Conservation (phyloP, 345 rosid species). For the Arabis hirsuta region DNA sequence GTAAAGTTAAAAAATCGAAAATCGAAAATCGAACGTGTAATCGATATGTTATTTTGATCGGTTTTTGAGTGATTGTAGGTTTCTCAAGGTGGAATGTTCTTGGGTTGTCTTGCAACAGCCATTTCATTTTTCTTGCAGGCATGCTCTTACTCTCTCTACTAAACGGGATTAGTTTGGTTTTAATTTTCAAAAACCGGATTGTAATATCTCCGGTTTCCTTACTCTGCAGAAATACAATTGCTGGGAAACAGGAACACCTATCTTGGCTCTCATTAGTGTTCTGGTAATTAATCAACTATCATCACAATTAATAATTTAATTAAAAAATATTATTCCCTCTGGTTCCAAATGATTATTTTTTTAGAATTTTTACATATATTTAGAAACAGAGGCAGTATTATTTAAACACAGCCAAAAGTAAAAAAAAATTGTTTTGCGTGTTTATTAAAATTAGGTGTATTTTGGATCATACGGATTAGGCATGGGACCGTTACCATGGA, state of each 20-base stretch:
- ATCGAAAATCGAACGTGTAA: background rate
- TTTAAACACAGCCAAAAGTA: background rate
- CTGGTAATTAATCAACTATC: constrained; percentile 23
- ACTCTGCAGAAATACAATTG: constrained; percentile 53
- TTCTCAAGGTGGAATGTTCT: constrained; percentile 71
- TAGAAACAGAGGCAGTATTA: background rate
- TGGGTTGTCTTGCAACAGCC: constrained; percentile 70
- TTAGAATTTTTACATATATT: too few relatives aligned
- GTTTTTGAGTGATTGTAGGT: constrained; percentile 45
- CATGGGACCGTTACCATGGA: constrained; percentile 53
- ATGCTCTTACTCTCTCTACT: constrained; percentile 17
- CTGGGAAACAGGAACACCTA: constrained; percentile 42
- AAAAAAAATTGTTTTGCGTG: background rate
- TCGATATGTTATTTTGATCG: background rate
- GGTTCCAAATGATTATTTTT: too few relatives aligned
- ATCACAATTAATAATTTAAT: background rate
- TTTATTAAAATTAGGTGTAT: constrained; percentile 31
- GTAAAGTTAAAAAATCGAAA: background rate
- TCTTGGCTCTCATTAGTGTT: constrained; percentile 37
- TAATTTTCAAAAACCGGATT: background rate
- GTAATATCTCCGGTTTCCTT: background rate
- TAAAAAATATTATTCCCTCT: background rate
- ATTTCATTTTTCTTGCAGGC: constrained; percentile 66
- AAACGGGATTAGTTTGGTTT: constrained; percentile 7
- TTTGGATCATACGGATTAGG: constrained; percentile 46